Percentiles rank a stretch among this genome's conserved stretches.
Conservation (phyloP, 257 asterid species). For the Gentiana macrophylla region DNA sequence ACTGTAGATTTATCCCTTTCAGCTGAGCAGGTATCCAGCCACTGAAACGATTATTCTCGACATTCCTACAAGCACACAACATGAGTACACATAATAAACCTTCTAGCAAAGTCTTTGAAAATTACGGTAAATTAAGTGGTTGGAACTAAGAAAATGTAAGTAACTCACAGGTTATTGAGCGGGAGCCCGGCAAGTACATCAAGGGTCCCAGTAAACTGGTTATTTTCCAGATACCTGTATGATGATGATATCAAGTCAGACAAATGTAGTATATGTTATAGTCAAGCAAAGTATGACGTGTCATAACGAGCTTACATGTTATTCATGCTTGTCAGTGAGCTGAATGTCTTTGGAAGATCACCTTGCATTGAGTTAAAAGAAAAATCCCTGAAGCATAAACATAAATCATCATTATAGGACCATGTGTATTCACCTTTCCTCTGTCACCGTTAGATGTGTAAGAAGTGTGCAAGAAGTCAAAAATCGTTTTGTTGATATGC, state of each 20-base stretch:
- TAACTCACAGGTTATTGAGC: slow-evolving; percentile 64
- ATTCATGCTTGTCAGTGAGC: slow-evolving; percentile 36
- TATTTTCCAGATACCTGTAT: slow-evolving; percentile 82
- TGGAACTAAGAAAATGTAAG: not conserved
- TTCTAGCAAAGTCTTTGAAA: slow-evolving; percentile 3
- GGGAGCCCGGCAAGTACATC: slow-evolving; percentile 86
- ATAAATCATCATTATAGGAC: slow-evolving; percentile 3
- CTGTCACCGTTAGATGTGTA: too few species aligned
- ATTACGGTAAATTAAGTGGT: slow-evolving; percentile 4
- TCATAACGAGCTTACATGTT: slow-evolving; percentile 47
- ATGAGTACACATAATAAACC: slow-evolving; percentile 1
- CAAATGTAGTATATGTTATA: not conserved
- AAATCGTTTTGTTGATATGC: too few species aligned
- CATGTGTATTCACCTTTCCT: too few species aligned
- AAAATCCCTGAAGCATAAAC: slow-evolving; percentile 58
- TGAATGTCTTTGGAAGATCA: slow-evolving; percentile 71
- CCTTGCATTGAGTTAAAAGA: slow-evolving; percentile 67
- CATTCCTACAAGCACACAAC: slow-evolving; percentile 34
- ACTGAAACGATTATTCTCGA: slow-evolving; percentile 76
- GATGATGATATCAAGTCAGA: slow-evolving; percentile 12
- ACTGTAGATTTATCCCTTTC: slow-evolving; percentile 57
- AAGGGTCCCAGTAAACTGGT: slow-evolving; percentile 82
- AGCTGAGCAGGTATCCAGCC: slow-evolving; percentile 82
- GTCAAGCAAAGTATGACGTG: not conserved
- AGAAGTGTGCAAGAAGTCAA: too few species aligned